Percentiles rank a stretch among this genome's conserved stretches.
These are phyloP conservation scores for Phyllosticta citribraziliensis DNA, from an alignment of 2,329 filamentous ascomycete genomes.

Conservation along the genomic window DNA sequence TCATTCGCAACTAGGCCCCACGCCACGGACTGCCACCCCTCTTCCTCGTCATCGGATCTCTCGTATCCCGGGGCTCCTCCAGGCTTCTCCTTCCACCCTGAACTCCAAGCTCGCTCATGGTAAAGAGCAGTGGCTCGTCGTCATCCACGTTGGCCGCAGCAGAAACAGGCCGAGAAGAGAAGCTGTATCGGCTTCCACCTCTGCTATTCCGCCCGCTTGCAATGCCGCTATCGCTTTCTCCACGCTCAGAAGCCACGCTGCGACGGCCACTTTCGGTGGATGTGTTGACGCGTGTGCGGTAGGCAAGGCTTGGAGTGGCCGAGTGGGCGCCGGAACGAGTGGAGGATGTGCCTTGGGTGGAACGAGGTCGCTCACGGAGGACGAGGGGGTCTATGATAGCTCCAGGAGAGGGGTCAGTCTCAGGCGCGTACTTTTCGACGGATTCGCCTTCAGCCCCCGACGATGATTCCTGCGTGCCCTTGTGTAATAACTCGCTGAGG, in stretches of 20 bases:
- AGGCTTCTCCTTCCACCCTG: constrained; percentile 25
- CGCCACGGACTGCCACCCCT: constrained; percentile 7
- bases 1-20: not conserved
- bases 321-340: not conserved
- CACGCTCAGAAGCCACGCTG: constrained; percentile 5
- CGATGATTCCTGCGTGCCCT: not conserved
- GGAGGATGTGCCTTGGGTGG: not conserved
- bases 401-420: constrained; percentile 1
- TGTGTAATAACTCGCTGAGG: constrained; percentile 48
- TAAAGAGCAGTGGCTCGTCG: constrained; percentile 62
- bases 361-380: not conserved
- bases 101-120: constrained; percentile 59
- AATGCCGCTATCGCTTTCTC: constrained; percentile 7
- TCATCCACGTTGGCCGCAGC: constrained; percentile 37
- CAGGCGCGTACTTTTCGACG: not conserved
- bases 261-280: not conserved
- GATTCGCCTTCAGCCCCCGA: not conserved
- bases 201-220: constrained; percentile 5
- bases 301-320: constrained; percentile 1
- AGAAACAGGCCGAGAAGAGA: constrained; percentile 27
- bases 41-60: constrained; percentile 16
- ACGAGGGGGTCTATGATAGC: not conserved
- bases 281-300: constrained; percentile 5
- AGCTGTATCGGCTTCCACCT: constrained; percentile 31
- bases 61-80: constrained; percentile 25